Conservation (phyloP, 176 grass and related monocot species). For the Oryza brachyantha region DNA sequence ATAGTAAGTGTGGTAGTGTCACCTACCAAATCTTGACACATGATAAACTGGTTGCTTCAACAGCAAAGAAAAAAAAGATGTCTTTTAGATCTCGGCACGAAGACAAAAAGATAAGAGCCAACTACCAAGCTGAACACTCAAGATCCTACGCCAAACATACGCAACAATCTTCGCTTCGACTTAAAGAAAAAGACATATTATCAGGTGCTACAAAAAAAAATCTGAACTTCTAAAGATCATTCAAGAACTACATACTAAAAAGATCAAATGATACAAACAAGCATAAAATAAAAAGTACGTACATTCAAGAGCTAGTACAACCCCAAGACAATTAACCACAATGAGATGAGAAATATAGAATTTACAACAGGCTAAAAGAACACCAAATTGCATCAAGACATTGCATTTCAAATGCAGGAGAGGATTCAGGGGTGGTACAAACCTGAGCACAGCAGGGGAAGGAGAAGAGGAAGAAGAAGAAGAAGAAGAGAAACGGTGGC, state of each 20-base stretch:
- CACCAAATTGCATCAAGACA: background rate
- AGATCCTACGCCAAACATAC: slow-evolving; percentile 1
- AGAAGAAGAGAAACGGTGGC: slow-evolving; percentile 23
- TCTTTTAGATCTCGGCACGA: slow-evolving; percentile 6
- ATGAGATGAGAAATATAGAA: background rate
- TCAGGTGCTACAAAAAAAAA: background rate
- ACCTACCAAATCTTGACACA: slow-evolving; percentile 35
- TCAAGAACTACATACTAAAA: background rate
- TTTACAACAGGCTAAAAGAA: background rate
- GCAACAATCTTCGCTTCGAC: slow-evolving; percentile 35
- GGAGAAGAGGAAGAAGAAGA: slow-evolving; percentile 5
- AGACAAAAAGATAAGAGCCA: slow-evolving; percentile 23
- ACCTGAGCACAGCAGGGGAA: slow-evolving; percentile 47
- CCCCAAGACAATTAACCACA: background rate
- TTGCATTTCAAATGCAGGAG: background rate
- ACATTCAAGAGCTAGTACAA: background rate
- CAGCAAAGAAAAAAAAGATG: slow-evolving; percentile 10
- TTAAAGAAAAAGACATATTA: slow-evolving; percentile 22
- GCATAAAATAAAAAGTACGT: background rate
- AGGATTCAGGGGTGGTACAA: background rate
- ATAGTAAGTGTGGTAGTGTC: slow-evolving; percentile 4
- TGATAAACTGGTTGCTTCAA: slow-evolving; percentile 29
- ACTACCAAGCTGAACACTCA: slow-evolving; percentile 1
- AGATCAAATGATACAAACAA: background rate
- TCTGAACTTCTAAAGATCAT: background rate